phyloP scores from a whole-genome alignment of 108 stramenopile species.

The Pseudonitzschia multiseries region DNA sequence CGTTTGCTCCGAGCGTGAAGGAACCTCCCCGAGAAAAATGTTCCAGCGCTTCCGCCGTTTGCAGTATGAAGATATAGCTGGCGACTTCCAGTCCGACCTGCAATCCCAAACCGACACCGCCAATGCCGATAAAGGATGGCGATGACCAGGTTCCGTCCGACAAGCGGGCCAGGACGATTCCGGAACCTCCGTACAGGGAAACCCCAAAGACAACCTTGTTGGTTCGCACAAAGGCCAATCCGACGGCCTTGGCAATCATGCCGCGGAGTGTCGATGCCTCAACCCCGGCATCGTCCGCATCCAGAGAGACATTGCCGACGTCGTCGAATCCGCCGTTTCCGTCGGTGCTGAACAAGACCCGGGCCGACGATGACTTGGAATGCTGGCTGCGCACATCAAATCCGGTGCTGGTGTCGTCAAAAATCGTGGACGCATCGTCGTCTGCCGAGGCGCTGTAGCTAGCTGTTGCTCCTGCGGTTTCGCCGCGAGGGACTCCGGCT shows the following conservation, averaged over 20 bases:
- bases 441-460: not conserved
- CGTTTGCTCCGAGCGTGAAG: slow-evolving; percentile 77
- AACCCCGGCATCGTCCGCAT: not conserved
- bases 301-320: not conserved
- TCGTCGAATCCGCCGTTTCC: not conserved
- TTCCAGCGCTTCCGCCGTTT: slow-evolving; percentile 78
- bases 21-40: slow-evolving; percentile 76
- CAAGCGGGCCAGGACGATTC: slow-evolving; percentile 77
- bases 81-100: slow-evolving; percentile 88
- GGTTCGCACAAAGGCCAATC: slow-evolving; percentile 81
- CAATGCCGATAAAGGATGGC: slow-evolving; percentile 83
- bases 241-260: slow-evolving; percentile 77
- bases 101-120: slow-evolving; percentile 79
- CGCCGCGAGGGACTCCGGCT: not conserved
- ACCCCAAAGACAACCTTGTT: slow-evolving; percentile 86
- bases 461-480: not conserved
- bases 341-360: slow-evolving; percentile 4
- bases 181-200: slow-evolving; percentile 75
- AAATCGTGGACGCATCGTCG: not conserved
- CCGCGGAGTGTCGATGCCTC: slow-evolving; percentile 55
- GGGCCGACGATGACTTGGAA: not conserved
- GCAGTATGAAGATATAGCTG: slow-evolving; percentile 82
- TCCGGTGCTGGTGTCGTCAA: not conserved
- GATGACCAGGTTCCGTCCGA: slow-evolving; percentile 88
- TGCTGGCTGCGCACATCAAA: not conserved